A percentile compares a stretch with the other conserved stretches of the same genome.
Evolutionary conservation across 768 basidiomycete genomes (phyloP).

Genomic region (Tricholoma saponaceum): DNA sequence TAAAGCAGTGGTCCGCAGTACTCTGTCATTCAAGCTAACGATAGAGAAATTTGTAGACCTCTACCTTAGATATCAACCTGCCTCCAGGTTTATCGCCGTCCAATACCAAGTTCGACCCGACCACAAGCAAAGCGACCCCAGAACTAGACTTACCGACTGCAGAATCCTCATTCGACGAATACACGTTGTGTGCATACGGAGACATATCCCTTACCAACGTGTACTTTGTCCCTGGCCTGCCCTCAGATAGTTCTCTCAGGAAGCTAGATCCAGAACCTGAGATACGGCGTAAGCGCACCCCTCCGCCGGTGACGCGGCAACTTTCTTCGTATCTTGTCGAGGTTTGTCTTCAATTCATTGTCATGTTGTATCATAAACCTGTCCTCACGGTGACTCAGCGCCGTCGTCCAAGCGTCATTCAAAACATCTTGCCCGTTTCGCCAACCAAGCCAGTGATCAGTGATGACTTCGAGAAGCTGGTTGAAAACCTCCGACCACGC

Average conservation of each 20-base stretch:
- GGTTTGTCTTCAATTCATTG: background rate
- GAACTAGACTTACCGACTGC: background rate
- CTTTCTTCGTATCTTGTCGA: background rate
- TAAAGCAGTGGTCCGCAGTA: background rate
- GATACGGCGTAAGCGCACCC: background rate
- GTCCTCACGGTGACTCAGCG: slow-evolving; percentile 6
- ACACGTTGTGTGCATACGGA: slow-evolving; percentile 40
- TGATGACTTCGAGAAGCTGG: slow-evolving; percentile 17
- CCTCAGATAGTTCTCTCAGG: slow-evolving; percentile 14
- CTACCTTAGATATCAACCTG: background rate
- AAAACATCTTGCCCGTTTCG: slow-evolving; percentile 19
- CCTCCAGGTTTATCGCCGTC: background rate
- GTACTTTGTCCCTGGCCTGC: slow-evolving; percentile 29
- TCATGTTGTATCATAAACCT: background rate
- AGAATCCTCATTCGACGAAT: slow-evolving; percentile 15
- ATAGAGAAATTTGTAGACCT: background rate
- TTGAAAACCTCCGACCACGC: slow-evolving; percentile 11
- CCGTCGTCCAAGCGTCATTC: slow-evolving; percentile 18
- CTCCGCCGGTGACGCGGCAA: background rate
- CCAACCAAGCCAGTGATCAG: slow-evolving; percentile 14
- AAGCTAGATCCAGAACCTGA: slow-evolving; percentile 3
- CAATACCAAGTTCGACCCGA: background rate
- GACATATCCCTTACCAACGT: slow-evolving; percentile 39
- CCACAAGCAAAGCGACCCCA: background rate
- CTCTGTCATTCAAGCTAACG: background rate